Conservation (phyloP, 345 rosid genomes). For the Populus nigra region DNA sequence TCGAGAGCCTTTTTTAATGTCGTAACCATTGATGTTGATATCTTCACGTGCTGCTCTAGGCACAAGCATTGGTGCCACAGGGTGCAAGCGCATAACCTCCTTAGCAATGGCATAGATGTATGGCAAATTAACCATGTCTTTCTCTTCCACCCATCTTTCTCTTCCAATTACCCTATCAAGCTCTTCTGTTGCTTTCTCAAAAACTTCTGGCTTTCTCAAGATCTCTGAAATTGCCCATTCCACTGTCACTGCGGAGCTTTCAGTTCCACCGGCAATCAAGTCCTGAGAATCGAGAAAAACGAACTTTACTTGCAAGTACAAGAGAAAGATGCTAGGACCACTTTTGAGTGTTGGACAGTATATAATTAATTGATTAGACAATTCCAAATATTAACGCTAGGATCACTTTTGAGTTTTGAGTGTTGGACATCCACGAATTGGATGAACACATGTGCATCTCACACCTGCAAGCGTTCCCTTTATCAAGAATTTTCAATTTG, state of each 20-base stretch:
- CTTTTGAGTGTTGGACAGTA: too few relatives aligned
- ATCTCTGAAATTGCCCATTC: slow-evolving; percentile 66
- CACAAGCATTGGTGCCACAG: slow-evolving; percentile 56
- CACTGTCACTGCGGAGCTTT: slow-evolving; percentile 57
- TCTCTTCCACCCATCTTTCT: slow-evolving; percentile 55
- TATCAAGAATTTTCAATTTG: too few relatives aligned
- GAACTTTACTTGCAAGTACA: too few relatives aligned
- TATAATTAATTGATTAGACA: background rate
- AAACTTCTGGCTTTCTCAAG: slow-evolving; percentile 42
- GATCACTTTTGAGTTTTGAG: too few relatives aligned
- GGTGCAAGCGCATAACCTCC: slow-evolving; percentile 69
- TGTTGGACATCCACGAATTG: too few relatives aligned
- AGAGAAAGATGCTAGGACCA: too few relatives aligned
- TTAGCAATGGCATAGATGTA: slow-evolving; percentile 45
- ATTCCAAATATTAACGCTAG: too few relatives aligned
- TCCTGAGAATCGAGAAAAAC: slow-evolving; percentile 31
- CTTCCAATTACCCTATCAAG: slow-evolving; percentile 53
- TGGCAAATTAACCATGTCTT: slow-evolving; percentile 47
- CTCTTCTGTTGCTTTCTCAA: slow-evolving; percentile 53
- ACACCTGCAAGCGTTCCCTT: too few relatives aligned
- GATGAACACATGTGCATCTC: too few relatives aligned
- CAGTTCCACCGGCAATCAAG: slow-evolving; percentile 58
- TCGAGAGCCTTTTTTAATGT: slow-evolving; percentile 46
- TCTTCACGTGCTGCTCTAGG: slow-evolving; percentile 45
- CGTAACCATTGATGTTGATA: slow-evolving; percentile 38